Base-by-base conservation (phyloP, 306 rosid species). In the Ormosia semicastrata region DNA sequence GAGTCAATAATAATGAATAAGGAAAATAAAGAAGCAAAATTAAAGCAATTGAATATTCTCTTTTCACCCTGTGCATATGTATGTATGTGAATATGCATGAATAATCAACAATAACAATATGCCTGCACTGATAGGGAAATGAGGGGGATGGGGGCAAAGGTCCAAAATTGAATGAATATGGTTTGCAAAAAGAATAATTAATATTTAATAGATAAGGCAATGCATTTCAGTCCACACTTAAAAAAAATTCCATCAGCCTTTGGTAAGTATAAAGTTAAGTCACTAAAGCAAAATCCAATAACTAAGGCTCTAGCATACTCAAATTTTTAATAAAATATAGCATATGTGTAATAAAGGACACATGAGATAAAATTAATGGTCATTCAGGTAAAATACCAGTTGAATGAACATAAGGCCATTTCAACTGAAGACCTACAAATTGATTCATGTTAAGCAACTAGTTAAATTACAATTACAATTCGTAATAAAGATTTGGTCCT, bases 331-430 rank as follows among this genome's bases (percentile, higher is more conserved):
- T 65, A 58, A 66, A 73, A 69, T 4, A 53, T 54, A 8, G 37
- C 43, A 74, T 15, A 12, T 49, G 49, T 17, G 7, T 75, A 59
- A 36, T 17, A 46, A 30, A n/a, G 59, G 60, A 53, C 47, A 53
- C 30, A 47, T 70, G 49, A 10, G 56, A 70, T 76, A 34, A 41
- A 65, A 66, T 8, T 32, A 73, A 15, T 29, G 37, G 46, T 24
- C 41, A 79, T 52, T 24, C 54, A 66, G 76, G 32, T 14, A 75
- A 52, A 34, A 84, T 7, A 47, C 63, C 66, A 65, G 47, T 36
- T 73, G 62, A 70, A 39, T 70, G 64, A 65, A 56, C 69, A 66
- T 13, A 43, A 64, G 4, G 65, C 3, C 37, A 49, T 58, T 60
- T 33, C 18, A 62, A 57, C 50, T 4, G 11, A 79, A 84, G 34